These are phyloP conservation scores for Scedosporium dehoogii DNA, from an alignment of 2,329 filamentous ascomycete genomes.

Conservation along the genomic window DNA sequence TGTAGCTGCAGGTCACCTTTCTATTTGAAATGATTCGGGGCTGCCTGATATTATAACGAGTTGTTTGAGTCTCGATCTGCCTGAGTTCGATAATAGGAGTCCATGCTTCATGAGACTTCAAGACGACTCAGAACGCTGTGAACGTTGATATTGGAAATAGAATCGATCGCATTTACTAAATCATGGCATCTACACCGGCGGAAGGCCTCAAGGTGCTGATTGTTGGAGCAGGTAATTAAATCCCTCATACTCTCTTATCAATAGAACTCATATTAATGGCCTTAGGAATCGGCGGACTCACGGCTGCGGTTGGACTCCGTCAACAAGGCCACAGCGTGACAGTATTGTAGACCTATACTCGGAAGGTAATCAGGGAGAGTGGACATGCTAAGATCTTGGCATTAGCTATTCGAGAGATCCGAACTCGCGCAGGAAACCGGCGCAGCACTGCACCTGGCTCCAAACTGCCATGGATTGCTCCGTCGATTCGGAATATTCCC, in stretches of 20 bases:
- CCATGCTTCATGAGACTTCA: no score
- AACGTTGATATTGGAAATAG: no score
- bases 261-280: background rate
- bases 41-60: no score
- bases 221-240: conserved; percentile 13
- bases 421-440: conserved; percentile 45
- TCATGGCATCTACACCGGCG: background rate
- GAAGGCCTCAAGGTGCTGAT: conserved; percentile 11
- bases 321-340: conserved; percentile 35
- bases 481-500: conserved; percentile 26
- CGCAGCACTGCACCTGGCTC: conserved; percentile 52
- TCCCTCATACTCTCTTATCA: background rate
- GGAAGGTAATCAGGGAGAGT: no score
- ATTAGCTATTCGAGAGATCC: conserved; percentile 45
- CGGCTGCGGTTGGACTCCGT: conserved; percentile 36
- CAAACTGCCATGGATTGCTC: conserved; percentile 51
- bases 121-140: no score
- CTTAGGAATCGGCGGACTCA: conserved; percentile 36
- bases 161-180: background rate
- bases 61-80: no score
- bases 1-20: no score
- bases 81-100: no score
- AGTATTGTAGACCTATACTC: no score
- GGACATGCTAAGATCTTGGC: conserved; percentile 16
- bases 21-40: no score